Evolutionary conservation across 306 rosid genomes (phyloP).

Genomic region (Rosa chinensis): DNA sequence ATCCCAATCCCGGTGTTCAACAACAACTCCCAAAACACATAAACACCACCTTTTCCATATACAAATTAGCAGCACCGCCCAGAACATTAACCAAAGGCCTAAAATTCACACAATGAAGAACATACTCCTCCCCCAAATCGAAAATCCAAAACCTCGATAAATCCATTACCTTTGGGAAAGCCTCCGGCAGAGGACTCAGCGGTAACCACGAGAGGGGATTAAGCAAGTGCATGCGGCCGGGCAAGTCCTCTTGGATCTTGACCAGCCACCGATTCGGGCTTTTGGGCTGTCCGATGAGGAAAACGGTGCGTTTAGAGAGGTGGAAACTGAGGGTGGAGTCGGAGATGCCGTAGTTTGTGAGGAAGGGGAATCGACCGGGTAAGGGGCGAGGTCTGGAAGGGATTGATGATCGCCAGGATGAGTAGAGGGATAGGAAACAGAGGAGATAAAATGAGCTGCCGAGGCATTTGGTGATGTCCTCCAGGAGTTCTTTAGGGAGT

Average conservation of each 20-base stretch:
- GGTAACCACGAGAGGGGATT: conserved; percentile 47
- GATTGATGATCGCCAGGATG: conserved; percentile 57
- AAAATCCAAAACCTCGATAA: conserved; percentile 24
- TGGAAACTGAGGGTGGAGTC: conserved; percentile 41
- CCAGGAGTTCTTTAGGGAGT: conserved; percentile 56
- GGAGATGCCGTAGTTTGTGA: conserved; percentile 44
- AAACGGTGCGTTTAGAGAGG: conserved; percentile 47
- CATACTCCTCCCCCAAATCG: conserved; percentile 57
- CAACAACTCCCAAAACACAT: conserved; percentile 32
- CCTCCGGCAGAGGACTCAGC: conserved; percentile 25
- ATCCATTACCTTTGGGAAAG: conserved; percentile 42
- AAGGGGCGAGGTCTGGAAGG: conserved; percentile 27
- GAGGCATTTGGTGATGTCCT: conserved; percentile 40
- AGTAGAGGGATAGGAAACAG: conserved; percentile 66
- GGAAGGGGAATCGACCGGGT: conserved; percentile 45
- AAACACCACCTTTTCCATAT: conserved; percentile 69
- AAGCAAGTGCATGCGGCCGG: conserved; percentile 24
- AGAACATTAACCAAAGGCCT: conserved; percentile 24
- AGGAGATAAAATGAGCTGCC: conserved; percentile 36
- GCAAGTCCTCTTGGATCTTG: conserved; percentile 38
- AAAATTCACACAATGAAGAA: conserved; percentile 31
- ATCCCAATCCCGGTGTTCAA: too few relatives aligned
- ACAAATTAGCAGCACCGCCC: conserved; percentile 41
- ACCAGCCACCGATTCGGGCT: conserved; percentile 40
- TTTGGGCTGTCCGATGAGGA: conserved; percentile 29